phyloP scores from a whole-genome alignment of 148 eudicot genomes.

The Rhododendron griersonianum region DNA sequence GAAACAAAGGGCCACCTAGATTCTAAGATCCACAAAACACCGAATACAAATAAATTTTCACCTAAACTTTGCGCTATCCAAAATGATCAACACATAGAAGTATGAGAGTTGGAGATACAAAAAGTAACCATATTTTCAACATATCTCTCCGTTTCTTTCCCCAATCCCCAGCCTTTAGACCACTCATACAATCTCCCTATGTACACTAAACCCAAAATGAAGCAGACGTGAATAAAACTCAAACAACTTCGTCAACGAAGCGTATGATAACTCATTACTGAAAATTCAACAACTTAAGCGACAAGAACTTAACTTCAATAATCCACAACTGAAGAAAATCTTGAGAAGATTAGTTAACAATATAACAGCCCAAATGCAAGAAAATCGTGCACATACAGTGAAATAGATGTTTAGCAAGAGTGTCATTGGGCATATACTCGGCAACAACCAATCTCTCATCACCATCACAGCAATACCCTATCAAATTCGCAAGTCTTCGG shows the following conservation, averaged over 20 bases:
- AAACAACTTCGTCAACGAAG: not conserved
- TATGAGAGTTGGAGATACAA: not conserved
- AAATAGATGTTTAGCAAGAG: constrained; percentile 91
- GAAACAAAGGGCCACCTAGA: not conserved
- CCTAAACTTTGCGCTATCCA: not conserved
- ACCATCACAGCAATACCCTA: constrained; percentile 91
- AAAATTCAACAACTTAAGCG: not conserved
- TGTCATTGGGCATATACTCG: constrained; percentile 92
- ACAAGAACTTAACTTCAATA: not conserved
- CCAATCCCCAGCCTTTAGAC: constrained; percentile 3
- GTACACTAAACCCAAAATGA: not conserved
- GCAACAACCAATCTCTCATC: constrained; percentile 95
- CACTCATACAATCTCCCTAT: not conserved
- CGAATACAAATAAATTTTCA: not conserved
- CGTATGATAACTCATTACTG: not conserved
- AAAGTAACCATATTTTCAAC: not conserved
- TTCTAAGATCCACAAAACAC: constrained; percentile 6
- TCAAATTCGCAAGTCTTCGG: constrained; percentile 74
- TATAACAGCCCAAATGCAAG: not conserved
- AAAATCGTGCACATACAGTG: constrained; percentile 52
- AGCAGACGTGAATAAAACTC: not conserved
- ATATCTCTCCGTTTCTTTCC: not conserved
- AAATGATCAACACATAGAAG: not conserved
- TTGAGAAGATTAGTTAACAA: not conserved
- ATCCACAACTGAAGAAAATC: not conserved